Base-by-base conservation (phyloP, 2,329 filamentous ascomycete species). In the Arthroderma uncinatum region DNA sequence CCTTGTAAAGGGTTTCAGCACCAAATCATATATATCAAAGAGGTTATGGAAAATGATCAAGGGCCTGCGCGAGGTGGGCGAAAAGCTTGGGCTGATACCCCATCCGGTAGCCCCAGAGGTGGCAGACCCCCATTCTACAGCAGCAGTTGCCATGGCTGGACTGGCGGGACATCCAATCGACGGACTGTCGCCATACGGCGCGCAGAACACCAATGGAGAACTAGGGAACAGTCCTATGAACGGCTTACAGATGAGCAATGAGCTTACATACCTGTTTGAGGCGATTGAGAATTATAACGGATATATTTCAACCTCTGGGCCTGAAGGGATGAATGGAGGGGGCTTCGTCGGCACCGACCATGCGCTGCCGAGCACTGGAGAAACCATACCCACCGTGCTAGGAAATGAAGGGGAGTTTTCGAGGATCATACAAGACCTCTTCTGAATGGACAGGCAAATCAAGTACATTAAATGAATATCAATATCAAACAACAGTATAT, bases 91-190 rank as follows among this genome's bases (percentile, higher is more conserved):
- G 0, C 71, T 85, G 14, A 60, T 77, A 10, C 68, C 70, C 8
- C 69, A 71, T 36, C 65, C 68, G 4, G 67, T 68, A 57, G 64
- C 67, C 42, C 59, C 71, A 1, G 73, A 76, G 40, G 69, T 75
- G 1, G 70, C 73, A 19, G 82, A 84, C 60, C 75, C 81, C 14
- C 81, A 82, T 64, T 82, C 80, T 1, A 79, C 77, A 21, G 82
- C 82, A 2, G 82, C 82, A 1, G 79, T 84, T 4, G 82, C 82
- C 7, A 84, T 85, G 82, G 82, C 82, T 8, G 82, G 81, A 1
- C 71, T 85, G 16, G 82, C 82, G 1, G 82, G 82, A 4, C 81
- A 84, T 64, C 76, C 78, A 28, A 79, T 84, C 14, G 80, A 84
- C 58, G 78, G 81, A 57, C 68, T 81, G 58, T 74, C 78, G 0